phyloP scores from a whole-genome alignment of 352 stramenopile species.

The Pythium vanterpoolii region DNA sequence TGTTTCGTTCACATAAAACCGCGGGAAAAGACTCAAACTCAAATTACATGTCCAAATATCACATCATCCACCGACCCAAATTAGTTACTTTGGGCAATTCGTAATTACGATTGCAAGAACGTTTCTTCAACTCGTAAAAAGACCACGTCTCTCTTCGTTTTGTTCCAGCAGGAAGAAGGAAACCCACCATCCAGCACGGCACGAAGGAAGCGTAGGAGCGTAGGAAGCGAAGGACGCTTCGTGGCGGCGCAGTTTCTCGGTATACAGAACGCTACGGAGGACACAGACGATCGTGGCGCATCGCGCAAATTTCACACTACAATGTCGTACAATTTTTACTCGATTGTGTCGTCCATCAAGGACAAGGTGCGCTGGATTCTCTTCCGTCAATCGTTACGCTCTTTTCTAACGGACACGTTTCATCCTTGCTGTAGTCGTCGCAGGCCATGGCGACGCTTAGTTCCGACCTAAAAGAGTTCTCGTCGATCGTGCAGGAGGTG shows the following conservation, averaged over 20 bases:
- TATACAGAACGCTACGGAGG: neutral
- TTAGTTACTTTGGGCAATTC: neutral
- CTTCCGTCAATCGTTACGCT: neutral
- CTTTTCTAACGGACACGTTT: neutral
- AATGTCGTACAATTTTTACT: constrained; percentile 49
- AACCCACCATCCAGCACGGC: neutral
- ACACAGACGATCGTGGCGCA: neutral
- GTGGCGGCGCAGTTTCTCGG: neutral
- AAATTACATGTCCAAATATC: neutral
- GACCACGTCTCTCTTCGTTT: neutral
- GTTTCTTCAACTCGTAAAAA: neutral
- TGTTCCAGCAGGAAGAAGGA: neutral
- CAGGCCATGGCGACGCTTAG: constrained; percentile 73
- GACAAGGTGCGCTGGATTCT: constrained; percentile 25
- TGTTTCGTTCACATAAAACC: neutral
- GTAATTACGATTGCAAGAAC: neutral
- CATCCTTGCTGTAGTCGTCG: constrained; percentile 33
- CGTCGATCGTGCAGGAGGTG: constrained; percentile 57
- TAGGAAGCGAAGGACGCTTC: neutral
- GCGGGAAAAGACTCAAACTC: neutral
- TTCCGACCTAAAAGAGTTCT: constrained; percentile 70
- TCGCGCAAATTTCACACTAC: neutral
- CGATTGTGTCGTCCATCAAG: constrained; percentile 36
- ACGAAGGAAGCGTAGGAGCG: neutral
- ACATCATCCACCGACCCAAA: neutral